phyloP scores from a whole-genome alignment of 2,329 filamentous ascomycete species.

The Xylaria sp. region DNA sequence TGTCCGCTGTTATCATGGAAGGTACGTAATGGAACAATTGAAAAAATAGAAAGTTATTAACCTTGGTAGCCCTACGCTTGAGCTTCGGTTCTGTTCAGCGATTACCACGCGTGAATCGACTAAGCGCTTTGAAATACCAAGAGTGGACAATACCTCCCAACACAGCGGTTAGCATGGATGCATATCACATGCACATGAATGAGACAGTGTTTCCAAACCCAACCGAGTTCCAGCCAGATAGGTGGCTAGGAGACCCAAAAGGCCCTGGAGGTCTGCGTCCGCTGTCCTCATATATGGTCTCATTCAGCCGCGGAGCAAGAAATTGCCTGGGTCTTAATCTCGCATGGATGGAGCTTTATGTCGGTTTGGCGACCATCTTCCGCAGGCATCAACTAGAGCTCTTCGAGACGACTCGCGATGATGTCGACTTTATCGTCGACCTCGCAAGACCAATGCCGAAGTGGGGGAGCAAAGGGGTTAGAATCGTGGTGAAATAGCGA shows the following conservation, averaged over 20 bases:
- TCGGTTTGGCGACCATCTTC: constrained; percentile 58
- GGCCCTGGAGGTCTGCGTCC: constrained; percentile 23
- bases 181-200: constrained; percentile 41
- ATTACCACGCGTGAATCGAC: background rate
- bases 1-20: constrained; percentile 21
- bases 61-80: background rate
- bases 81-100: constrained; percentile 1
- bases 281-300: constrained; percentile 40
- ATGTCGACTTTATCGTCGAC: constrained; percentile 38
- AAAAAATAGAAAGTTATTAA: background rate
- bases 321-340: constrained; percentile 52
- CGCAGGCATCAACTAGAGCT: constrained; percentile 54
- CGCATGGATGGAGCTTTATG: constrained; percentile 51
- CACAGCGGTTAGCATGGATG: constrained; percentile 35
- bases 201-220: constrained; percentile 34
- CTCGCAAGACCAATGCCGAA: constrained; percentile 21
- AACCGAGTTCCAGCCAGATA: constrained; percentile 36
- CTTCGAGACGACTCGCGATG: constrained; percentile 42
- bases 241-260: constrained; percentile 40
- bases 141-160: constrained; percentile 36
- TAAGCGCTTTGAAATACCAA: constrained; percentile 27
- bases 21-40: constrained; percentile 4
- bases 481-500: constrained; percentile 25
- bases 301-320: constrained; percentile 51
- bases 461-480: constrained; percentile 32